A percentile compares a stretch with the other conserved stretches of the same genome.
Conservation (phyloP, 192 early-diverging fungal genomes). For the Backusella sp. region DNA sequence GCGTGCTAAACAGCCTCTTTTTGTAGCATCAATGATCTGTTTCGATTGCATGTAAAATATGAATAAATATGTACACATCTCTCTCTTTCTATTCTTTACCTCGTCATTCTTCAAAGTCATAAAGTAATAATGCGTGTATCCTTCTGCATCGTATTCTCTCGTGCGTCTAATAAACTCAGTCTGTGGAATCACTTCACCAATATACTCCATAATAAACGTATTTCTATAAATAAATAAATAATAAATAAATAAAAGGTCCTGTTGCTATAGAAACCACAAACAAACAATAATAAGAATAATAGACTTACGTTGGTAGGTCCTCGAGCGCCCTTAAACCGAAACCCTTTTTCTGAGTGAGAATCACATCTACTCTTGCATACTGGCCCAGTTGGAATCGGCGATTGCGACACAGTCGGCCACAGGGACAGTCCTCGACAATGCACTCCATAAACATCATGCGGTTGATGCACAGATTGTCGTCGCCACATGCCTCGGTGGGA, state of each 20-base stretch:
- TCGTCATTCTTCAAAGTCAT: conserved; percentile 91
- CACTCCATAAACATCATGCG: conserved; percentile 90
- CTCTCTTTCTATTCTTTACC: conserved; percentile 27
- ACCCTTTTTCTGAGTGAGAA: conserved; percentile 89
- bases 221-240: conserved; percentile 45
- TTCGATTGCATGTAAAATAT: background rate
- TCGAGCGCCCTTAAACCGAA: conserved; percentile 79
- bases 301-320: conserved; percentile 57
- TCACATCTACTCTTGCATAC: conserved; percentile 83
- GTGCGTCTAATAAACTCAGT: conserved; percentile 80
- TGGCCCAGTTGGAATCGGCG: conserved; percentile 84
- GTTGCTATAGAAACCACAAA: background rate
- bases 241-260: background rate
- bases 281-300: background rate
- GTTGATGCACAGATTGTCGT: conserved; percentile 91
- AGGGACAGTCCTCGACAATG: conserved; percentile 82
- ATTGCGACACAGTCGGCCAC: conserved; percentile 86
- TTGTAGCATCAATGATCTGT: conserved; percentile 91
- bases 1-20: conserved; percentile 87
- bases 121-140: conserved; percentile 94
- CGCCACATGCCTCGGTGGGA: conserved; percentile 81
- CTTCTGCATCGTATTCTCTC: conserved; percentile 74
- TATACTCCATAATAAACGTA: conserved; percentile 93
- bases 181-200: conserved; percentile 88
- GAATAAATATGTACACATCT: background rate